Evolutionary conservation across 768 basidiomycete genomes (phyloP).

Genomic region (Nevesoporus exiguus): DNA sequence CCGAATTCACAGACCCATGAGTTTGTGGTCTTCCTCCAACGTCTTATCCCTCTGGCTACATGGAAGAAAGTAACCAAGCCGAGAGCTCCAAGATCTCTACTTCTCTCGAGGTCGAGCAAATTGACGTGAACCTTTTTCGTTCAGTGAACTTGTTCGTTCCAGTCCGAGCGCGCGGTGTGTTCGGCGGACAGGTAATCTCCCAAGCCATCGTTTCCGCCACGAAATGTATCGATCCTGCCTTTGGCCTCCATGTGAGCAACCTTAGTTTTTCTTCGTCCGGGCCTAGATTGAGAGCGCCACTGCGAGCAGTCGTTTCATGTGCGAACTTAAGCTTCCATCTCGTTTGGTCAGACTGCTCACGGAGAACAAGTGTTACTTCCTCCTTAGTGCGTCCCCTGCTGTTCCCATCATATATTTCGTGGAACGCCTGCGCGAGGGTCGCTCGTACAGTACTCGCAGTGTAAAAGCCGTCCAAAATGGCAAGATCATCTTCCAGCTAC

Average conservation of each 20-base stretch:
- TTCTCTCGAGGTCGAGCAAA: constrained; percentile 71
- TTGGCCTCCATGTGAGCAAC: constrained; percentile 65
- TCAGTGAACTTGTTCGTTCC: constrained; percentile 74
- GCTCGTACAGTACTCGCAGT: constrained; percentile 64
- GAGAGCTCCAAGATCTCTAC: constrained; percentile 69
- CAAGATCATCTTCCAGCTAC: constrained; percentile 54
- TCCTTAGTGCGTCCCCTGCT: constrained; percentile 68
- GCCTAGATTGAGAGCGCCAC: not conserved
- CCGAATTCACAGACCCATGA: not conserved
- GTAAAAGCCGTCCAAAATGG: constrained; percentile 59
- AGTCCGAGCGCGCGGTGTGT: constrained; percentile 62
- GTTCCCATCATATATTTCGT: constrained; percentile 77
- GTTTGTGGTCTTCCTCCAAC: not conserved
- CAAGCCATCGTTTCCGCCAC: constrained; percentile 83
- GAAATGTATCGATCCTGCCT: constrained; percentile 62
- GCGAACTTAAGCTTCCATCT: constrained; percentile 24
- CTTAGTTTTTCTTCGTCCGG: not conserved
- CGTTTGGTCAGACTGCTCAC: constrained; percentile 3
- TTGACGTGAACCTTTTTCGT: constrained; percentile 75
- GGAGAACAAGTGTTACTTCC: constrained; percentile 68
- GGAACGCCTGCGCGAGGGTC: constrained; percentile 70
- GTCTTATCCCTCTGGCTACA: constrained; percentile 3
- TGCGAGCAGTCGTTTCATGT: constrained; percentile 63
- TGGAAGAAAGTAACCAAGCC: constrained; percentile 45
- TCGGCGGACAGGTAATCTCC: constrained; percentile 88